Evolutionary conservation across 441 rosid genomes (phyloP), one percentile per base, ranked within the genome.

Genomic region (Euphorbia celastroides): DNA sequence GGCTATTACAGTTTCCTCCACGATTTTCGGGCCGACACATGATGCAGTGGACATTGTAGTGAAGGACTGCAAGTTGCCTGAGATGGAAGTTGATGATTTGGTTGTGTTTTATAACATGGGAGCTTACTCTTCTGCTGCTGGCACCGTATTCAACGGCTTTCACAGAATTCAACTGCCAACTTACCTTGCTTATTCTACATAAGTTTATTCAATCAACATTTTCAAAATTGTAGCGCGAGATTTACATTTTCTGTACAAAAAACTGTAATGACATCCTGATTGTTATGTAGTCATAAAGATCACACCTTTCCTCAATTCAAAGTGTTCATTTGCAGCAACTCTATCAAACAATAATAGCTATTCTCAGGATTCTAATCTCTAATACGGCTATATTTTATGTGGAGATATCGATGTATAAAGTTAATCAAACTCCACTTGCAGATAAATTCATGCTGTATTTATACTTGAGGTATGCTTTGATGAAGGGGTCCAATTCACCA

Each of bases 381-480:
- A 38, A 38, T 9, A 38, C 12, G 44, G 44, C 44, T 38, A 14
- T 14, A 10, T 1, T 38, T 9, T 38, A n/a, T n/a, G n/a, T n/a
- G n/a, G n/a, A n/a, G n/a, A 7, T 38, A 1, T 38, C 12, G 3
- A 7, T 38, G 12, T 10, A 2, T 1, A 9, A 38, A 38, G 3
- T 44, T 12, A 44, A 11, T 44, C 50, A 44, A 22, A 22, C 14
- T 10, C 19, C 42, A 65, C 51, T 55, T 25, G 69, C 56, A 71
- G 88, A 84, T 68, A 81, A 61, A 57, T 79, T 54, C 81, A 77
- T 56, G 5, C 75, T 78, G 79, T 85, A 89, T 75, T 90, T 93
- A 79, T 81, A 75, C 74, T 88, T 90, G 50, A 93, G 96, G 79
- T 89, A 93, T 22, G 96, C 87, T 82, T 85, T 90, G 83, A 93